Conservation (phyloP, 106 monocot genomes). For the Phalaenopsis equestris region DNA sequence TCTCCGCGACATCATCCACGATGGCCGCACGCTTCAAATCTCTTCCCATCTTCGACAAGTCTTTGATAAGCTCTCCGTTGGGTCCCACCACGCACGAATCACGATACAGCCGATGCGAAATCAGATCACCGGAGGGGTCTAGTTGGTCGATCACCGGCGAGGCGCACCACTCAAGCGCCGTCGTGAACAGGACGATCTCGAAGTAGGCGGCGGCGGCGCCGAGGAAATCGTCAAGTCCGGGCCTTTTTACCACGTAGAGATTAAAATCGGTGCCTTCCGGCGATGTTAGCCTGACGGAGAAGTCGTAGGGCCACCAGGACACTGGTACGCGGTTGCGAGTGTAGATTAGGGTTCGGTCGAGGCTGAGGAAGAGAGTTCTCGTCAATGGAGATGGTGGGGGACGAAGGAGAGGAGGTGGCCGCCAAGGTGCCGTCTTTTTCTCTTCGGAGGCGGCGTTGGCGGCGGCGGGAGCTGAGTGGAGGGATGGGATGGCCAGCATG, state of each 20-base stretch:
- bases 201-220: slow-evolving; percentile 23
- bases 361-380: slow-evolving; percentile 66
- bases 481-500: too few relatives aligned
- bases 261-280: slow-evolving; percentile 38
- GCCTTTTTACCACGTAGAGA: slow-evolving; percentile 60
- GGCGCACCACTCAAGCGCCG: slow-evolving; percentile 68
- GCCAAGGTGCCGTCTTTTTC: neutral
- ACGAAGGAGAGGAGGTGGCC: slow-evolving; percentile 27
- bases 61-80: slow-evolving; percentile 56
- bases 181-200: slow-evolving; percentile 81
- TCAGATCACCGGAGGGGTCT: slow-evolving; percentile 39
- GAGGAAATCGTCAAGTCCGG: slow-evolving; percentile 62
- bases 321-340: slow-evolving; percentile 35
- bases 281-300: slow-evolving; percentile 43
- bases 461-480: neutral
- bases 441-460: neutral
- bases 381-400: slow-evolving; percentile 19
- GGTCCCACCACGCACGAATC: slow-evolving; percentile 53
- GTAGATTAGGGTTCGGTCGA: slow-evolving; percentile 86
- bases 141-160: slow-evolving; percentile 67
- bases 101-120: slow-evolving; percentile 72
- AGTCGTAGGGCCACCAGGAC: slow-evolving; percentile 38
- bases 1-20: slow-evolving; percentile 76
- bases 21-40: slow-evolving; percentile 42
- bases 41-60: slow-evolving; percentile 47